Percentiles rank a stretch among this genome's conserved stretches.
These are phyloP conservation scores for Tylopilus felleus DNA, from an alignment of 768 basidiomycete species.

Conservation along the genomic window DNA sequence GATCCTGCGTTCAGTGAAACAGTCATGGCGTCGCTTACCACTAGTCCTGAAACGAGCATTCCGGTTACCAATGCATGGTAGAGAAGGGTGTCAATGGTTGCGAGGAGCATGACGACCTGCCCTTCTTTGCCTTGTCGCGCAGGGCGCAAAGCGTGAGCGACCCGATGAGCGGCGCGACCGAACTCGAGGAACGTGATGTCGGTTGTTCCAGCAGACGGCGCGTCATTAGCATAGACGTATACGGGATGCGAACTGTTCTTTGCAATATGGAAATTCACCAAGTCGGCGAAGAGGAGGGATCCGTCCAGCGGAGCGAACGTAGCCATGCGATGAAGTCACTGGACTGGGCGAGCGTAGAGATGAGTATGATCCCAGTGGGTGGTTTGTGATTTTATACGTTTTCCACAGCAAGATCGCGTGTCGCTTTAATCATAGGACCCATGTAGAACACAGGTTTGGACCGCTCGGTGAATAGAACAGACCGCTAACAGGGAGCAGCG, in stretches of 20 bases:
- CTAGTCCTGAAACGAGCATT: slow-evolving; percentile 26
- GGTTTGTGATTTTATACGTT: background rate
- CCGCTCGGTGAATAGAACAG: background rate
- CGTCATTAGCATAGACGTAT: slow-evolving; percentile 16
- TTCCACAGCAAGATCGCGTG: background rate
- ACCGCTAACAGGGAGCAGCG: background rate
- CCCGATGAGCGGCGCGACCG: slow-evolving; percentile 31
- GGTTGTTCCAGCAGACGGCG: slow-evolving; percentile 5
- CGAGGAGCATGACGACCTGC: slow-evolving; percentile 32
- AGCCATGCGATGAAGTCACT: background rate
- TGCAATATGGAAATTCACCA: slow-evolving; percentile 23
- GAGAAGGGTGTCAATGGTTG: slow-evolving; percentile 28
- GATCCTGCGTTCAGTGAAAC: background rate
- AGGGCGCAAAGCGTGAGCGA: slow-evolving; percentile 25
- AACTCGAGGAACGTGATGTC: slow-evolving; percentile 25
- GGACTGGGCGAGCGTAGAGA: background rate
- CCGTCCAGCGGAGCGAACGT: slow-evolving; percentile 17
- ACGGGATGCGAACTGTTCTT: slow-evolving; percentile 12
- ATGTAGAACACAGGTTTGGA: background rate
- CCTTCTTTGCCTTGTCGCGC: slow-evolving; percentile 18
- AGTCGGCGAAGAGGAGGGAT: slow-evolving; percentile 18
- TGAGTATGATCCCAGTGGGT: background rate
- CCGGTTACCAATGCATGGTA: slow-evolving; percentile 29
- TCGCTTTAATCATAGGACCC: background rate
- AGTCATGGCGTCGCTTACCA: slow-evolving; percentile 18